Percentiles rank a stretch among this genome's conserved stretches.
These are phyloP conservation scores for Hygrophorus pudorinus DNA, from an alignment of 768 basidiomycete species.

Conservation along the genomic window DNA sequence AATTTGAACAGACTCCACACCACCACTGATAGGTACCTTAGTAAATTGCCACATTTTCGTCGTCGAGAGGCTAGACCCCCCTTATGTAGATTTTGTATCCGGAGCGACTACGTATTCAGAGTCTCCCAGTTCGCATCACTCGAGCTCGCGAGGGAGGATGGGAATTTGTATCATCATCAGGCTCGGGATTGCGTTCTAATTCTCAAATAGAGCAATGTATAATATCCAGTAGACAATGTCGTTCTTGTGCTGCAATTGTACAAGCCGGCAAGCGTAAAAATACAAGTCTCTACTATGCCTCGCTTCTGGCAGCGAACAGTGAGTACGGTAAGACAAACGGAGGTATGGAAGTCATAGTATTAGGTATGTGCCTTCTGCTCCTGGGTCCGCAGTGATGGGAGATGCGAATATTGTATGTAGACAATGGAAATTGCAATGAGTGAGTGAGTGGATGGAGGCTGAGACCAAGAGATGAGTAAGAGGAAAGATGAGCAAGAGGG, in stretches of 20 bases:
- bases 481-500: slow-evolving; percentile 11
- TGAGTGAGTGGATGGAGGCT: slow-evolving; percentile 13
- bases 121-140: too few species aligned
- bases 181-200: too few species aligned
- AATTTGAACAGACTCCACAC: slow-evolving; percentile 79
- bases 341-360: slow-evolving; percentile 9
- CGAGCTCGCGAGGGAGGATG: too few species aligned
- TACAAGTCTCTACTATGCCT: slow-evolving; percentile 47
- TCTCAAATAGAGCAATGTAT: too few species aligned
- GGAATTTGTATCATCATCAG: too few species aligned
- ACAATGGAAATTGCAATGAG: slow-evolving; percentile 12
- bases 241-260: slow-evolving; percentile 7
- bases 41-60: neutral
- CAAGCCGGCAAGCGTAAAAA: slow-evolving; percentile 35
- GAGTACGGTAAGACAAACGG: slow-evolving; percentile 26
- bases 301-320: slow-evolving; percentile 35
- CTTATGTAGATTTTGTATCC: too few species aligned
- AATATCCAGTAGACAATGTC: neutral
- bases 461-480: slow-evolving; percentile 13
- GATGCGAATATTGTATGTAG: slow-evolving; percentile 12
- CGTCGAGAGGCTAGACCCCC: too few species aligned
- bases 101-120: too few species aligned
- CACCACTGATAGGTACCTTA: slow-evolving; percentile 31
- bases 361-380: neutral
- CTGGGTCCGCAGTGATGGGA: slow-evolving; percentile 19